These are phyloP conservation scores for Phylloporus arenicola DNA, from an alignment of 768 basidiomycete genomes.

Conservation along the genomic window DNA sequence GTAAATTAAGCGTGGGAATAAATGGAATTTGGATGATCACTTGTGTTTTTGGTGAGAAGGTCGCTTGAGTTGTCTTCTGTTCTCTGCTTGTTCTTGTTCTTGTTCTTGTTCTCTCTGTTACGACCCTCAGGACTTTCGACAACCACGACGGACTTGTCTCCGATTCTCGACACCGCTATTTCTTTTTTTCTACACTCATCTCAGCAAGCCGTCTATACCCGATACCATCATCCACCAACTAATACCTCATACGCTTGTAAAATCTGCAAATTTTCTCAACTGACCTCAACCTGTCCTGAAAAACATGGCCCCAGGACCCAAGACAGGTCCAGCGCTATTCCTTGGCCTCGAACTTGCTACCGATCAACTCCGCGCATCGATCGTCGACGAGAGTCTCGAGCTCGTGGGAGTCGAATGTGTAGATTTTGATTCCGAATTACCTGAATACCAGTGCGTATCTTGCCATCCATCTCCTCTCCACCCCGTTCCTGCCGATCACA, in stretches of 20 bases:
- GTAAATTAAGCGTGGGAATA: conserved; percentile 25
- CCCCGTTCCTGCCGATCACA: not conserved
- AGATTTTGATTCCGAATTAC: conserved; percentile 75
- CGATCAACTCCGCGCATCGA: conserved; percentile 77
- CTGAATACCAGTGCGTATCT: conserved; percentile 72
- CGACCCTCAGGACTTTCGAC: conserved; percentile 21
- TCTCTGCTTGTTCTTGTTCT: conserved; percentile 1
- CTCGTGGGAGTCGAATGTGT: conserved; percentile 77
- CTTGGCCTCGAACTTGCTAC: conserved; percentile 82
- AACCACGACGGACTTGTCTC: conserved; percentile 9
- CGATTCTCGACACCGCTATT: not conserved
- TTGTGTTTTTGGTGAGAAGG: not conserved
- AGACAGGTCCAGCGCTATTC: conserved; percentile 53
- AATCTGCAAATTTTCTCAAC: conserved; percentile 2
- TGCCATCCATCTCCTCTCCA: conserved; percentile 1
- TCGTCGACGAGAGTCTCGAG: conserved; percentile 79
- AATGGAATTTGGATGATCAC: conserved; percentile 13
- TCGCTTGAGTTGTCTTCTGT: too few species aligned
- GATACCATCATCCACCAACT: conserved; percentile 24
- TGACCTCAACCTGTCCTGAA: conserved; percentile 4
- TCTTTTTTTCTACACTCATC: conserved; percentile 9
- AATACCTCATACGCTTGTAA: conserved; percentile 11
- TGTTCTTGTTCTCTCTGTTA: conserved; percentile 14
- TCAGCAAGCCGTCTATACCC: conserved; percentile 21
- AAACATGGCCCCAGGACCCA: conserved; percentile 33